Conservation (phyloP, 1,284 basidiomycete species). For the Agroathelia rolfsii region DNA sequence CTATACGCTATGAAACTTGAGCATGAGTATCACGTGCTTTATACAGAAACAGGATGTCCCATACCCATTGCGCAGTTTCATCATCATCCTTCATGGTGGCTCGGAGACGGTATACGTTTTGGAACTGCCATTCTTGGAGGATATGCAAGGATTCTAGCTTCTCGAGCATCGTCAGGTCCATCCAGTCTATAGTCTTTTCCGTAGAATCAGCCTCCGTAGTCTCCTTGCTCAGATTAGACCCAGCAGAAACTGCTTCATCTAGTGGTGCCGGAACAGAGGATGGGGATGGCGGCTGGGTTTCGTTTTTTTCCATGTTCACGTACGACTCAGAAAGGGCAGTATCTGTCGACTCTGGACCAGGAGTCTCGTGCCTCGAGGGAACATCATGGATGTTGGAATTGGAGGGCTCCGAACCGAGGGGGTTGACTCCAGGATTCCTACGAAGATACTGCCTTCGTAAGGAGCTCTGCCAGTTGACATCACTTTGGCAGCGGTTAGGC, state of each 20-base stretch:
- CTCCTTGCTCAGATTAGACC: slow-evolving; percentile 8
- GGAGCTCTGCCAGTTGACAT: slow-evolving; percentile 66
- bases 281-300: slow-evolving; percentile 12
- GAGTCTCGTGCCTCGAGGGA: no score
- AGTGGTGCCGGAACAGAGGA: slow-evolving; percentile 21
- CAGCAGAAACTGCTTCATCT: slow-evolving; percentile 9
- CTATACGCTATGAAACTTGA: slow-evolving; percentile 50
- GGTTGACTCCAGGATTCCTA: slow-evolving; percentile 59
- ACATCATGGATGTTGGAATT: no score
- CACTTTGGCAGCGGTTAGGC: slow-evolving; percentile 28
- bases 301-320: no score
- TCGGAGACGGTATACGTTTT: slow-evolving; percentile 56
- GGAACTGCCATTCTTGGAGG: slow-evolving; percentile 74
- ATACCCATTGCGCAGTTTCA: slow-evolving; percentile 64
- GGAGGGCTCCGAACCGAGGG: slow-evolving; percentile 52
- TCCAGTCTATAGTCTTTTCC: slow-evolving; percentile 49
- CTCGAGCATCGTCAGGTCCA: slow-evolving; percentile 54
- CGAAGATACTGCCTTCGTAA: slow-evolving; percentile 64
- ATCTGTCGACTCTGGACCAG: no score
- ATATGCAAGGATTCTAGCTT: slow-evolving; percentile 72
- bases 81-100: slow-evolving; percentile 70
- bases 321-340: no score
- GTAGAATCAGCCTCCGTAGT: slow-evolving; percentile 13
- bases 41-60: slow-evolving; percentile 14
- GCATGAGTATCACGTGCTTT: slow-evolving; percentile 9